phyloP scores from a whole-genome alignment of 2,329 filamentous ascomycete genomes.

The Diaporthe citriasiana region DNA sequence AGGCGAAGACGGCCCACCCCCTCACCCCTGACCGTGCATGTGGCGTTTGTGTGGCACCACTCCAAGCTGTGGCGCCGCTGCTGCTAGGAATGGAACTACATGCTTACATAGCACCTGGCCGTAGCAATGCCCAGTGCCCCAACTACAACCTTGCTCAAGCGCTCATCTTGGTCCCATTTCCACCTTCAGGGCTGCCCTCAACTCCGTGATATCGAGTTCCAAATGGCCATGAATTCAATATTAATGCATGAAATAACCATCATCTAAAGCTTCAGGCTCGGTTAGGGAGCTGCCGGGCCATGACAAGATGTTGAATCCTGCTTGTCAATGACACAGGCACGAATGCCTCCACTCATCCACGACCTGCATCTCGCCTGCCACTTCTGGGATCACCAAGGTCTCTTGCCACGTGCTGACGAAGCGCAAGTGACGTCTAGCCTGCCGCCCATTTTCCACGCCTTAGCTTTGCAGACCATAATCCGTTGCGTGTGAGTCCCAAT shows the following conservation, averaged over 20 bases:
- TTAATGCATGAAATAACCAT: background rate
- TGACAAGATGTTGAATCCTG: slow-evolving; percentile 28
- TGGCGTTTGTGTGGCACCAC: slow-evolving; percentile 36
- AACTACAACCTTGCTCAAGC: slow-evolving; percentile 20
- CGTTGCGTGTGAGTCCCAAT: background rate
- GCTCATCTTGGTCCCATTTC: background rate
- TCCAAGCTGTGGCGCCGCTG: background rate
- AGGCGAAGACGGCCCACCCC: background rate
- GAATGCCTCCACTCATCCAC: background rate
- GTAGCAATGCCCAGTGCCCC: background rate
- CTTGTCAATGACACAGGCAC: slow-evolving; percentile 12
- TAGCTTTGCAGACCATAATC: background rate
- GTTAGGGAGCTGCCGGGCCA: background rate
- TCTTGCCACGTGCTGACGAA: background rate
- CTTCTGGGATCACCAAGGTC: background rate
- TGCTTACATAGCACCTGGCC: background rate
- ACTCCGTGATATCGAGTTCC: background rate
- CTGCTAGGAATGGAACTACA: background rate
- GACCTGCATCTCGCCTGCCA: slow-evolving; percentile 27
- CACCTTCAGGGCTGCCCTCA: background rate
- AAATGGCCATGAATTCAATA: background rate
- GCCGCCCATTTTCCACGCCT: background rate
- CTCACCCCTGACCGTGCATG: slow-evolving; percentile 26
- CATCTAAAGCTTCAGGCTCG: background rate
- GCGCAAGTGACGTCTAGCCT: slow-evolving; percentile 13